Evolutionary conservation across 352 stramenopile species (phyloP).

Genomic region (Pythium brassicae): DNA sequence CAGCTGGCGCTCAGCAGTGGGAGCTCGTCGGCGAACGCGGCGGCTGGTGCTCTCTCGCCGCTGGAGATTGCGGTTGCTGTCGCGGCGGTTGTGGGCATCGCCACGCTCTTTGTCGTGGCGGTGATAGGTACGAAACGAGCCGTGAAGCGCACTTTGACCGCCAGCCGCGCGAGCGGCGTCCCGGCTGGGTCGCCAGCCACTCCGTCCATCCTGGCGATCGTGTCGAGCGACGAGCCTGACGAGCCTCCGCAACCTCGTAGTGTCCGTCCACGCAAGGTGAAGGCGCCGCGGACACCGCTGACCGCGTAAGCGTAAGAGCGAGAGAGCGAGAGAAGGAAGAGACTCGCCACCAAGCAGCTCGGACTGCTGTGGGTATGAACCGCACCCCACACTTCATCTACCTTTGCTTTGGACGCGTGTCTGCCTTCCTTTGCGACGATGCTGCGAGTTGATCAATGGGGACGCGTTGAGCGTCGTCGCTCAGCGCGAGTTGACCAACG

Average conservation of each 20-base stretch:
- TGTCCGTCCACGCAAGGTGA: constrained; percentile 6
- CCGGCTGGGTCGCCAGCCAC: not conserved
- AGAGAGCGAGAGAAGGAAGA: not conserved
- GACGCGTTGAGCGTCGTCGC: too few relatives aligned
- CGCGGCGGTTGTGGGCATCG: not conserved
- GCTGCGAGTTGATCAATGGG: too few relatives aligned
- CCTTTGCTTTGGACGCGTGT: too few relatives aligned
- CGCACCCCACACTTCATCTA: too few relatives aligned
- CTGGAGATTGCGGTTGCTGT: not conserved
- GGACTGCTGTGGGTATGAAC: too few relatives aligned
- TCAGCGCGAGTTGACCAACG: too few relatives aligned
- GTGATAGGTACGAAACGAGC: not conserved
- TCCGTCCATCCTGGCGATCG: constrained; percentile 2
- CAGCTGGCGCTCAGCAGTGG: not conserved
- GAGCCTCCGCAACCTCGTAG: not conserved
- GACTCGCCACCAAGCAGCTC: too few relatives aligned
- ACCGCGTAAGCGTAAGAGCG: not conserved
- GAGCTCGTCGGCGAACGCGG: not conserved
- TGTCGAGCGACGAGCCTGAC: not conserved
- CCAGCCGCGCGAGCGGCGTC: not conserved
- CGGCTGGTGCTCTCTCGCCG: not conserved
- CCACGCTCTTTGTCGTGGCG: constrained; percentile 4
- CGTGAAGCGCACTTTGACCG: not conserved
- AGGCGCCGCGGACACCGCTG: not conserved
- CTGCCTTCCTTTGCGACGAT: too few relatives aligned